Base-by-base conservation (phyloP, 1,284 basidiomycete genomes). In the Entoloma clypeatum region DNA sequence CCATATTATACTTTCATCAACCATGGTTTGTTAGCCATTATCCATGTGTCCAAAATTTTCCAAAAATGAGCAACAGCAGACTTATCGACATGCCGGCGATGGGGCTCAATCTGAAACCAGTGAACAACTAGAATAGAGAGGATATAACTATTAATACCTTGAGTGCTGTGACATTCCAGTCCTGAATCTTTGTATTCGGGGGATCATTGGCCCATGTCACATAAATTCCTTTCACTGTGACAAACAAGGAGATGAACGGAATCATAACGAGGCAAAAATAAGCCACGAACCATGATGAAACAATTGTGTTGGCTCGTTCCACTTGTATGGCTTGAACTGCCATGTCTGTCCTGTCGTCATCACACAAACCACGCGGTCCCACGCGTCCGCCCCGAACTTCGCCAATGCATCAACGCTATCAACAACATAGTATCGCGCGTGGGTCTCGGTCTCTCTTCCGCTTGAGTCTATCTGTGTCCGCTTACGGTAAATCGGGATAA, bases 271-370 rank as follows among this genome's bases (percentile, higher is more conserved):
- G 10, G 17, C 8, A 22, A 21, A 25, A n/a, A 11, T 22, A 36
- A 39, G 43, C 14, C n/a, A 64, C 77, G 43, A 50, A 94, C 92
- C 92, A 59, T 98, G 86, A 59, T 94, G 88, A 67, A 98, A 98
- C 19, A 98, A 67, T 41, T 86, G 78, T 48, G 82, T 81, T 1
- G 95, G 94, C 53, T 98, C 92, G 37, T 75, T 82, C 94, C 94
- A 98, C 60, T 92, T 92, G 69, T 98, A 99, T 21, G 87, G 84
- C 51, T 86, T 79, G 68, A 99, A 99, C 62, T 98, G 95, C 95
- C 95, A 99, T 36, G 86, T 83, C 56, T 98, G 95, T 2, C 95
- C 95, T 0, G 92, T 98, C 1, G 95, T 98, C 75, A 97, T 86
- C 8, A 99, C 95, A 52, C 92, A 95, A 3, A 97, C 84, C 4